Base-by-base conservation (phyloP, 2,329 filamentous ascomycete species). In the Lecanicillium sp. region DNA sequence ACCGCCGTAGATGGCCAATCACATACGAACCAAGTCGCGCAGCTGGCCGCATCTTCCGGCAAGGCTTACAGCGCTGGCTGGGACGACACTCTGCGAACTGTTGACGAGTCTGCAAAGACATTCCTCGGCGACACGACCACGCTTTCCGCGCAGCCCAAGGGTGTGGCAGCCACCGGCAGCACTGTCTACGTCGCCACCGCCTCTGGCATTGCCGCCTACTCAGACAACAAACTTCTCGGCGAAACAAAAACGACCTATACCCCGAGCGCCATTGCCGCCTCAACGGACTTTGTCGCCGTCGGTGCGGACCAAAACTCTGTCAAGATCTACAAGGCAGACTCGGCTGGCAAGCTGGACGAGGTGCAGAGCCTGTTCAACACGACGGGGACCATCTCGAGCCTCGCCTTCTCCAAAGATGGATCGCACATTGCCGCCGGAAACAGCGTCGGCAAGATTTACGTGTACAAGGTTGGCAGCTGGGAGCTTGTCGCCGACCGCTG, bases 11-110 rank as follows among this genome's bases (percentile, higher is more conserved):
- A 92, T 45, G 90, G 92, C 19, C 79, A 87, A 47, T 69, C 77
- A 4, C 92, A 96, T 60, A 84, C 84, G 7, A 94, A 90, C 59
- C 89, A 94, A 59, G 79, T 97, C 37, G 78, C 81, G 4, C 84
- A 85, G 36, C 81, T 98, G 46, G 68, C 81, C 3, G 66, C 77
- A 1, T 67, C 68, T 7, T 56, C 68, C 3, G 74, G 79, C 25
- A 74, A 79, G 47, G 77, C 87, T n/a, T 89, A 86, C 64, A 90
- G 82, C 53, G 84, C 90, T 38, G 89, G 82, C 46, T 98, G 90
- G 92, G 92, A 98, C 56, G 92, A 98, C 59, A 87, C 82, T 1
- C 69, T 97, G 27, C 82, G 88, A 45, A 82, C 77, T 31, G 72
- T 94, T 27, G 88, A 94, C 47, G 72, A 83, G 42, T 72, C 79